Evolutionary conservation across 2,329 filamentous ascomycete genomes (phyloP).

Genomic region (Apiospora malaysiana): DNA sequence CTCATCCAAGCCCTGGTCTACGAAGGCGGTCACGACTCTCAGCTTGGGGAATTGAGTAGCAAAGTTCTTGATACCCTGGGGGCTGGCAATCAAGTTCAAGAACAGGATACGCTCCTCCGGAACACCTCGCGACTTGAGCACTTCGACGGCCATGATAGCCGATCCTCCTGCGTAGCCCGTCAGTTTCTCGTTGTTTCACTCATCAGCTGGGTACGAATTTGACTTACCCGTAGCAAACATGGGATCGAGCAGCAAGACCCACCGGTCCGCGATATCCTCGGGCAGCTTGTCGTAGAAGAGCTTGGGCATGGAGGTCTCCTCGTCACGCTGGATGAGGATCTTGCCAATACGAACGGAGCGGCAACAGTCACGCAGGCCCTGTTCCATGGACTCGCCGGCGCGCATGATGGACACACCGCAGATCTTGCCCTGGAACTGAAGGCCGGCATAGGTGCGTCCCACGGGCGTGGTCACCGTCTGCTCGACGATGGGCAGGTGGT

Average conservation of each 20-base stretch:
- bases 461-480: constrained; percentile 91
- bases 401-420: constrained; percentile 99
- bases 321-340: constrained; percentile 96
- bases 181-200: neutral
- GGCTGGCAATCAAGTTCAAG: constrained; percentile 96
- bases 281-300: constrained; percentile 98
- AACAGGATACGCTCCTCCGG: constrained; percentile 96
- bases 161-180: constrained; percentile 71
- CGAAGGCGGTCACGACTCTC: constrained; percentile 92
- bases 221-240: constrained; percentile 93
- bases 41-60: constrained; percentile 87
- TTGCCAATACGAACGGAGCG: constrained; percentile 98
- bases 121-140: constrained; percentile 87
- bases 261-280: constrained; percentile 88
- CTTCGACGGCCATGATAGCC: constrained; percentile 95
- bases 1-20: constrained; percentile 94
- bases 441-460: constrained; percentile 84
- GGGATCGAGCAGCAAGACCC: constrained; percentile 94
- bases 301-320: constrained; percentile 90
- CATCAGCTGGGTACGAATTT: too few species aligned
- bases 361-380: constrained; percentile 94
- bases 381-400: constrained; percentile 97
- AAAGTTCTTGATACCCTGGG: constrained; percentile 88
- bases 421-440: constrained; percentile 97
- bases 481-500: constrained; percentile 90